Base-by-base conservation (phyloP, 208 protist species). In the Kentomonas sorsogonicus region DNA sequence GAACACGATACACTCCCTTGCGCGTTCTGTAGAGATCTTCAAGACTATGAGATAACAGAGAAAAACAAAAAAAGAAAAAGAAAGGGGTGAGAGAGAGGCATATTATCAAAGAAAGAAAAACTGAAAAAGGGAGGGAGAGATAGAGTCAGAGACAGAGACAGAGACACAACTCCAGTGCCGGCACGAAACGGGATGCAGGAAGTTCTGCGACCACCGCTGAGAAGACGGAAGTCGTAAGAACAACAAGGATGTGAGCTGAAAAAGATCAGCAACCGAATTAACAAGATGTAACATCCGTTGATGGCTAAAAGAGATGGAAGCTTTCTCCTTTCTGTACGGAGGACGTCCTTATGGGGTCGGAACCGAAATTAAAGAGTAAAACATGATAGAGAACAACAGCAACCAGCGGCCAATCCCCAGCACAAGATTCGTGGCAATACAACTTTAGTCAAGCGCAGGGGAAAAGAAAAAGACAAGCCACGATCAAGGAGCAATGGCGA, bases 331-430 rank as follows among this genome's bases (percentile, higher is more conserved):
- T 41, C 16, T n/a, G n/a, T n/a, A n/a, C n/a, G n/a, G n/a, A n/a
- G n/a, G n/a, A n/a, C n/a, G n/a, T n/a, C n/a, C n/a, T n/a, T n/a
- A n/a, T n/a, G n/a, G n/a, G n/a, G n/a, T n/a, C n/a, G n/a, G n/a
- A n/a, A n/a, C n/a, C n/a, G n/a, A n/a, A n/a, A 33, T 20, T 23
- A 56, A 57, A 51, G 29, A 53, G 25, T 44, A 54, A 29, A 33
- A 25, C 6, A 3, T 61, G 16, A 27, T 53, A 23, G 55, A 23
- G 45, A 23, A 57, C 53, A n/a, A 57, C 62, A n/a, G n/a, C n/a
- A n/a, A n/a, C n/a, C n/a, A n/a, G n/a, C n/a, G n/a, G n/a, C n/a
- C n/a, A n/a, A n/a, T n/a, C n/a, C n/a, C n/a, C n/a, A n/a, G n/a
- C n/a, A n/a, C n/a, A n/a, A n/a, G n/a, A n/a, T n/a, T n/a, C n/a